A percentile compares a stretch with the other conserved stretches of the same genome.
Evolutionary conservation across 345 rosid species (phyloP).

Genomic region (Cardiospermum halicacabum): DNA sequence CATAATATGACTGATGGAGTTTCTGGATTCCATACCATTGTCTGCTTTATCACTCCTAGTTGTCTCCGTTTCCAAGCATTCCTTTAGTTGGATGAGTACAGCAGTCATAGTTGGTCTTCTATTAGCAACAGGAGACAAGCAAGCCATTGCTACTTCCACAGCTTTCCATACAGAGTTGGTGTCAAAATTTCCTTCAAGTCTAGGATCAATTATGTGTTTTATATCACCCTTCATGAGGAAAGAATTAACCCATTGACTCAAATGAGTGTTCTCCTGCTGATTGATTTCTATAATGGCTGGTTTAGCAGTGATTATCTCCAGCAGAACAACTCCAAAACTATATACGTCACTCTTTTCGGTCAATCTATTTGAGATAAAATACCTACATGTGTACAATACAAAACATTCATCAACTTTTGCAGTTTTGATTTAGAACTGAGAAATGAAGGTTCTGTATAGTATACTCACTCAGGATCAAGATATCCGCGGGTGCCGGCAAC

Average conservation of each 20-base stretch:
- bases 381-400: slow-evolving; percentile 13
- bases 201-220: slow-evolving; percentile 20
- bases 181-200: slow-evolving; percentile 1
- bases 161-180: slow-evolving; percentile 17
- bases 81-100: slow-evolving; percentile 16
- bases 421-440: too few relatives aligned
- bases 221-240: slow-evolving; percentile 23
- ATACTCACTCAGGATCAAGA: slow-evolving; percentile 25
- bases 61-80: slow-evolving; percentile 4
- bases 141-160: slow-evolving; percentile 21
- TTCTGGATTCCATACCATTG: background rate
- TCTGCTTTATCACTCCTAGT: background rate
- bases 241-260: slow-evolving; percentile 15
- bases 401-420: too few relatives aligned
- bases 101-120: slow-evolving; percentile 23
- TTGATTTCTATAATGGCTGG: background rate
- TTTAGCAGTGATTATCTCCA: slow-evolving; percentile 24
- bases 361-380: slow-evolving; percentile 10
- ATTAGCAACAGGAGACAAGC: slow-evolving; percentile 1
- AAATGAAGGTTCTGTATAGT: too few relatives aligned
- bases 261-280: background rate
- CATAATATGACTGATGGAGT: background rate
- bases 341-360: slow-evolving; percentile 28
- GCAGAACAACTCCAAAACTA: slow-evolving; percentile 26
- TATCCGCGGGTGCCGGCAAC: slow-evolving; percentile 33